These are phyloP conservation scores for Pyrenophora graminea DNA, from an alignment of 2,329 filamentous ascomycete species.

Conservation along the genomic window DNA sequence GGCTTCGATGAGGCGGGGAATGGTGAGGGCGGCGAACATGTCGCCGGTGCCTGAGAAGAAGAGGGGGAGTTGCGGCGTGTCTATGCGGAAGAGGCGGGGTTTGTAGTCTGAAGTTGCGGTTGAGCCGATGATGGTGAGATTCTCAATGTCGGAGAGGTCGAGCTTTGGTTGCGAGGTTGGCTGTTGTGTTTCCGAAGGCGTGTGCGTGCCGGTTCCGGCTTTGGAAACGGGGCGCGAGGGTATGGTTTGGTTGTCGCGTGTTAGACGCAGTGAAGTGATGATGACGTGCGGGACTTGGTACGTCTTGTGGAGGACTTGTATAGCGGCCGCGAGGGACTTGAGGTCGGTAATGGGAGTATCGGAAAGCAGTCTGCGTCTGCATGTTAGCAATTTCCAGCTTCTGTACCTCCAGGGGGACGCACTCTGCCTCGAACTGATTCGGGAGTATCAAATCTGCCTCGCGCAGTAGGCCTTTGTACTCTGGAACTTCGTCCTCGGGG, in stretches of 20 bases:
- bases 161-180: slow-evolving; percentile 15
- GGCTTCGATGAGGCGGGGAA: slow-evolving; percentile 85
- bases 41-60: slow-evolving; percentile 97
- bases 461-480: slow-evolving; percentile 78
- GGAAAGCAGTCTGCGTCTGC: slow-evolving; percentile 69
- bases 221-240: slow-evolving; percentile 41
- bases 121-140: slow-evolving; percentile 76
- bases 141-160: slow-evolving; percentile 25
- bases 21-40: slow-evolving; percentile 94
- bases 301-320: slow-evolving; percentile 74
- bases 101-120: slow-evolving; percentile 66
- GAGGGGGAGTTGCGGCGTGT: slow-evolving; percentile 84
- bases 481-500: slow-evolving; percentile 85
- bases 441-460: slow-evolving; percentile 91
- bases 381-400: background rate
- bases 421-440: slow-evolving; percentile 98
- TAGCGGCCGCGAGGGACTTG: slow-evolving; percentile 70
- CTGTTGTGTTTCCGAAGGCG: slow-evolving; percentile 22
- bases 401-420: slow-evolving; percentile 38
- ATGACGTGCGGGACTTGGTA: slow-evolving; percentile 85
- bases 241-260: slow-evolving; percentile 55
- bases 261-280: slow-evolving; percentile 84
- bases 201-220: slow-evolving; percentile 30
- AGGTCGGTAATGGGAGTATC: slow-evolving; percentile 82
- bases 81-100: slow-evolving; percentile 85